Base-by-base conservation (phyloP, 768 basidiomycete genomes). In the Boletus insuetus region DNA sequence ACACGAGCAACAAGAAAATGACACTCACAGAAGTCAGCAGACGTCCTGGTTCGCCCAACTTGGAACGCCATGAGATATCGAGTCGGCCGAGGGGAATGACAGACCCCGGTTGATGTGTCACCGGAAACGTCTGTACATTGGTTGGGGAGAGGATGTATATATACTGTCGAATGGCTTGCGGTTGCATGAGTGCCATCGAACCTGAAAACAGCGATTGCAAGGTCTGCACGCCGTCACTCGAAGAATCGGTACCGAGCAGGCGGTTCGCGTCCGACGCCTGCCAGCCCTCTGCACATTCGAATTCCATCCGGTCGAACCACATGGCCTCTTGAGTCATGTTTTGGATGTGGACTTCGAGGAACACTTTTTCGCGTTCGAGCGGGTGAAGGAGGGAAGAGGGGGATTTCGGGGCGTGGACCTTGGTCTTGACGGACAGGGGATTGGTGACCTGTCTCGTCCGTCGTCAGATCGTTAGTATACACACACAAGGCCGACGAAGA, bases 351-450 rank as follows among this genome's bases (percentile, higher is more conserved):
- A 96, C 84, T 69, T 98, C 95, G 20, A 98, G 83, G 71, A 93
- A 94, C 34, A 96, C 79, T 59, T 91, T 91, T 46, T 89, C 84
- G 51, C 91, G 82, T 61, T 91, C 87, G 3, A 69, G 44, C 3
- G 79, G 69, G 7, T 84, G 81, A 29, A 94, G 74, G 12, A 84
- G 58, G 2, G 92, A 86, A 20, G 88, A 82, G 1, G 92, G 87
- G 0, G 90, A 86, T 49, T 80, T 82, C 1, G 91, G 82, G 3
- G 77, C 65, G 68, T 97, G 91, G 0, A 96, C 91, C 69, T 95
- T 95, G 14, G 94, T 97, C 73, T 96, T 96, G 54, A 98, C 94
- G 0, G 92, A 92, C 14, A 98, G 75, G 1, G 95, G 95, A 61
- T 96, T 95, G n/a, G 86, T 88, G 24, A 94, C 93, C 92, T 96